Evolutionary conservation across 768 basidiomycete species (phyloP).

Genomic region (Sarcodon sp.): DNA sequence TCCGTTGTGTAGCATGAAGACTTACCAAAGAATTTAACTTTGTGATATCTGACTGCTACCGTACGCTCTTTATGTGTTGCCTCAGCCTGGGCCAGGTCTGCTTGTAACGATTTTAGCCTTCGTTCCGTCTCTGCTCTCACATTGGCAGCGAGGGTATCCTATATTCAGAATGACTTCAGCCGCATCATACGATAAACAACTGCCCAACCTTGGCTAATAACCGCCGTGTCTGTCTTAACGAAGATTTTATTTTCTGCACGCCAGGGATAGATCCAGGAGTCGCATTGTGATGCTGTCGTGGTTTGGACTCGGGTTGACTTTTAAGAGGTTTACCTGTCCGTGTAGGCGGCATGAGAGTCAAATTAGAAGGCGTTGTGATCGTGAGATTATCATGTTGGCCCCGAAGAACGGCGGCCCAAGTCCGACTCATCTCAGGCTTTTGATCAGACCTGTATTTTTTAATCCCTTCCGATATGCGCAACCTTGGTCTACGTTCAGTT

Average conservation of each 20-base stretch:
- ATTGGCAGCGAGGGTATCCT: conserved; percentile 80
- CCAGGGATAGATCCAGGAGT: conserved; percentile 34
- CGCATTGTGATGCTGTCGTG: conserved; percentile 7
- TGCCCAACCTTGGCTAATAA: conserved; percentile 62
- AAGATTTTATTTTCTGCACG: conserved; percentile 77
- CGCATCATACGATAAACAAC: background rate
- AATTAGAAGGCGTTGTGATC: background rate
- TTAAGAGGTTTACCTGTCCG: conserved; percentile 7
- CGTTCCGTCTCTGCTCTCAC: conserved; percentile 75
- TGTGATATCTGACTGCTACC: conserved; percentile 73
- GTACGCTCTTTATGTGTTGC: conserved; percentile 53
- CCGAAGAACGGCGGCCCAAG: background rate
- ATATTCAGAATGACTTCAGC: background rate
- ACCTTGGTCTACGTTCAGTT: conserved; percentile 1
- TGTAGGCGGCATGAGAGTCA: background rate
- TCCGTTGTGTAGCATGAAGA: background rate
- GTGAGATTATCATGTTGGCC: background rate
- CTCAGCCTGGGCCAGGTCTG: conserved; percentile 57
- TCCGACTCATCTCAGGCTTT: background rate
- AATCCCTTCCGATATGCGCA: conserved; percentile 3
- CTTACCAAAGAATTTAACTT: conserved; percentile 87
- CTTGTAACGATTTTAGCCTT: conserved; percentile 60
- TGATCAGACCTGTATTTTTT: background rate
- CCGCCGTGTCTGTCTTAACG: conserved; percentile 71
- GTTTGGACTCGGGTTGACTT: conserved; percentile 11